A percentile compares a stretch with the other conserved stretches of the same genome.
Evolutionary conservation across 2,329 filamentous ascomycete species (phyloP).

Genomic region (Sarocladium strictum): DNA sequence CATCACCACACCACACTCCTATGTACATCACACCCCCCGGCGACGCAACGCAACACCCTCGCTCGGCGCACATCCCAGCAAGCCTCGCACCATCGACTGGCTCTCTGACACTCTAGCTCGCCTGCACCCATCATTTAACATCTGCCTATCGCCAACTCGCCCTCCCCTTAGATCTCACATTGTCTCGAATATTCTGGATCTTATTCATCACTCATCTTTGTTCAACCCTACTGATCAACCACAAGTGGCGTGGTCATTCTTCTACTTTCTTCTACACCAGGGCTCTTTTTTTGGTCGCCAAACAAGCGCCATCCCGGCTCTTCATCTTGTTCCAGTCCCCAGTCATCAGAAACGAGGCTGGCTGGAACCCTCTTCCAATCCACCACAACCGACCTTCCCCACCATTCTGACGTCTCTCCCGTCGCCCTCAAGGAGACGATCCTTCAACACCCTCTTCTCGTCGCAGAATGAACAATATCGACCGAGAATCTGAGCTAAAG

Average conservation of each 20-base stretch:
- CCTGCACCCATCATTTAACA: conserved; percentile 6
- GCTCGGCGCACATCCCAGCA: conserved; percentile 6
- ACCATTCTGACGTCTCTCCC: not conserved
- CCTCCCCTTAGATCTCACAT: not conserved
- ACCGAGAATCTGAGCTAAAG: conserved; percentile 5
- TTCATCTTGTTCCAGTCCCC: not conserved
- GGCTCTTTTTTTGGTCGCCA: not conserved
- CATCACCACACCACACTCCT: not conserved
- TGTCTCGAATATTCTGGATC: conserved; percentile 6
- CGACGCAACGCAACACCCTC: conserved; percentile 4
- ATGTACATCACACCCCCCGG: not conserved
- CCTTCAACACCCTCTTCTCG: not conserved
- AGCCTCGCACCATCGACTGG: conserved; percentile 1
- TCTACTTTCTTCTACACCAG: not conserved
- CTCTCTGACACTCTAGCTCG: not conserved
- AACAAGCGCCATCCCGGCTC: not conserved
- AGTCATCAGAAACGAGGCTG: not conserved
- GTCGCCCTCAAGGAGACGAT: not conserved
- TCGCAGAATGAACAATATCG: conserved; percentile 8
- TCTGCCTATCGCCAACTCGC: conserved; percentile 2
- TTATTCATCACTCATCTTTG: conserved; percentile 1
- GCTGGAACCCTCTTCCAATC: not conserved
- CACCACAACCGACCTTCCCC: not conserved
- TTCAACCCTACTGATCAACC: not conserved
- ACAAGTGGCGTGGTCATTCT: not conserved